phyloP scores from a whole-genome alignment of 768 basidiomycete species.

The Mycena leptocephala region DNA sequence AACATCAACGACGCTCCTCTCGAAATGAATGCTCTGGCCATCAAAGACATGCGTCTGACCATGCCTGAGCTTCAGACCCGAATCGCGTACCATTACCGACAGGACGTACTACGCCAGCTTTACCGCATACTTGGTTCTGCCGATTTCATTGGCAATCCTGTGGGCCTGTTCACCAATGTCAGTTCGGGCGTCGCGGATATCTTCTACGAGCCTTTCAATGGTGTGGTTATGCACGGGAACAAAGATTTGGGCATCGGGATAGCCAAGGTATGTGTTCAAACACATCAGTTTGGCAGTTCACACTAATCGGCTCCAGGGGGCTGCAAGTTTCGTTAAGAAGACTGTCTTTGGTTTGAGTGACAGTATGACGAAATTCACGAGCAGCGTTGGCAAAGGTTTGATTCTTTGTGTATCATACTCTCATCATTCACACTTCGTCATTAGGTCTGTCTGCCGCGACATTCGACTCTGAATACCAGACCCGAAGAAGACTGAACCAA shows the following conservation, averaged over 20 bases:
- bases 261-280: constrained; percentile 77
- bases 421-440: neutral
- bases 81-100: constrained; percentile 92
- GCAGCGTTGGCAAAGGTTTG: constrained; percentile 95
- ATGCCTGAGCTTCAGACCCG: constrained; percentile 88
- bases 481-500: constrained; percentile 88
- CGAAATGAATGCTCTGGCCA: constrained; percentile 93
- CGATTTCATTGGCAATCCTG: constrained; percentile 96
- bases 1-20: constrained; percentile 97
- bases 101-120: constrained; percentile 93
- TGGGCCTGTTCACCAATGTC: constrained; percentile 98
- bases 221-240: constrained; percentile 96
- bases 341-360: constrained; percentile 97
- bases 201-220: constrained; percentile 98
- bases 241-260: constrained; percentile 95
- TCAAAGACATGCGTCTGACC: constrained; percentile 94
- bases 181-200: constrained; percentile 98
- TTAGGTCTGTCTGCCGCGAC: constrained; percentile 96
- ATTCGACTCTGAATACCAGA: constrained; percentile 96
- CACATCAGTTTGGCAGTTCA: neutral
- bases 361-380: constrained; percentile 98
- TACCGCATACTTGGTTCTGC: constrained; percentile 99
- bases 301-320: constrained; percentile 72
- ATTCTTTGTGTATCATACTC: neutral
- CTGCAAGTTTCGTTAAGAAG: constrained; percentile 98